Conservation (phyloP, 352 stramenopile species). For the Phytophthora foliorum region DNA sequence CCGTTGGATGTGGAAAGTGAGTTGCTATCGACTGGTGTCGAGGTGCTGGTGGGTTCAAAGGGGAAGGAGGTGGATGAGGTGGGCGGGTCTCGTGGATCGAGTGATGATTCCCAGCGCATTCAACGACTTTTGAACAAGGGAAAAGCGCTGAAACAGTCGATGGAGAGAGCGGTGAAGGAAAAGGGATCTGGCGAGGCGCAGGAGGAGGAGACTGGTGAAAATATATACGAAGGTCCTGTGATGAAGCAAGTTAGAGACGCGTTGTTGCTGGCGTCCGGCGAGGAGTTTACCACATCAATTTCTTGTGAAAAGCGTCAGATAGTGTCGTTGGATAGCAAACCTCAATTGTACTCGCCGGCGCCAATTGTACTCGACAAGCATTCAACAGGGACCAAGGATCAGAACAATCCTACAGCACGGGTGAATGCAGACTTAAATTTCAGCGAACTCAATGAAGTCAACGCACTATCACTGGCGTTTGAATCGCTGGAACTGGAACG, state of each 20-base stretch:
- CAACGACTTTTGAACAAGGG: slow-evolving; percentile 54
- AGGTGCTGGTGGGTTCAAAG: background rate
- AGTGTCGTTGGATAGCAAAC: background rate
- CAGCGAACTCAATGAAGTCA: background rate
- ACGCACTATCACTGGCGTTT: slow-evolving; percentile 52
- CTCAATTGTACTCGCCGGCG: background rate
- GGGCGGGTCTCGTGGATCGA: background rate
- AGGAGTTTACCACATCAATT: background rate
- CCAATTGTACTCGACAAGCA: background rate
- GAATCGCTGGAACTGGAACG: slow-evolving; percentile 54
- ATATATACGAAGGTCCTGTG: background rate
- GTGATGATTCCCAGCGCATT: slow-evolving; percentile 24
- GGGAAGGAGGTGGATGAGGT: background rate
- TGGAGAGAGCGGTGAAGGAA: slow-evolving; percentile 47
- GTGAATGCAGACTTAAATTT: background rate
- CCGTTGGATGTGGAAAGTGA: background rate
- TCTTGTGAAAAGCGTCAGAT: background rate
- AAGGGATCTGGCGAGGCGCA: slow-evolving; percentile 6
- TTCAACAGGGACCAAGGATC: background rate
- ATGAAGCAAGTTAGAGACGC: background rate
- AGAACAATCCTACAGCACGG: background rate
- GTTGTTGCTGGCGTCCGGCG: background rate
- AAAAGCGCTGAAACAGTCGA: slow-evolving; percentile 53
- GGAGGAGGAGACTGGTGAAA: background rate
- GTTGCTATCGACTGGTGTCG: background rate